These are phyloP conservation scores for Hura crepitans DNA, from an alignment of 441 rosid species.

Conservation along the genomic window DNA sequence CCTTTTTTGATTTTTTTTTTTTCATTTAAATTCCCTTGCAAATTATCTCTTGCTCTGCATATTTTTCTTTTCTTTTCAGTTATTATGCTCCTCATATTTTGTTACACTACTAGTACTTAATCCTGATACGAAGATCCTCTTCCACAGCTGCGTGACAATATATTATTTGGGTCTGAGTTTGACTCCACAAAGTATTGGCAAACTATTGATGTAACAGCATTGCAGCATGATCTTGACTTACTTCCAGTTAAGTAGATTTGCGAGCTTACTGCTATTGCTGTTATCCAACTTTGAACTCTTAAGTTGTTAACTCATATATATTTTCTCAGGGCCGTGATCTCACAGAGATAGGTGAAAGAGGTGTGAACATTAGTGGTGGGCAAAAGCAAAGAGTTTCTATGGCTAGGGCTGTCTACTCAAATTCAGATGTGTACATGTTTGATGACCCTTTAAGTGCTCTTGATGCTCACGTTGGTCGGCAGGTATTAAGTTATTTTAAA, in stretches of 20 bases:
- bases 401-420: slow-evolving; percentile 96
- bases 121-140: slow-evolving; percentile 16
- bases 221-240: slow-evolving; percentile 79
- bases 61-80: neutral
- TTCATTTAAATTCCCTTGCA: neutral
- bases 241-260: slow-evolving; percentile 71
- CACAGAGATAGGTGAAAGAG: slow-evolving; percentile 97
- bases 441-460: slow-evolving; percentile 99
- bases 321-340: slow-evolving; percentile 70
- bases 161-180: slow-evolving; percentile 75
- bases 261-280: slow-evolving; percentile 16
- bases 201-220: slow-evolving; percentile 73
- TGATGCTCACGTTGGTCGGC: slow-evolving; percentile 87
- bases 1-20: slow-evolving; percentile 1
- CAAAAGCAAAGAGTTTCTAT: slow-evolving; percentile 97
- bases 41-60: neutral
- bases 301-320: slow-evolving; percentile 18
- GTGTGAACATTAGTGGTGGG: slow-evolving; percentile 97
- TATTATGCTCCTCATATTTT: slow-evolving; percentile 5
- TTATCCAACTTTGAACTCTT: slow-evolving; percentile 16
- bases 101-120: neutral
- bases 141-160: slow-evolving; percentile 78
- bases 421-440: slow-evolving; percentile 81
- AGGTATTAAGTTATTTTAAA: slow-evolving; percentile 41
- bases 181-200: slow-evolving; percentile 59